Evolutionary conservation across 2,329 filamentous ascomycete species (phyloP).

Genomic region (Septoria linicola): DNA sequence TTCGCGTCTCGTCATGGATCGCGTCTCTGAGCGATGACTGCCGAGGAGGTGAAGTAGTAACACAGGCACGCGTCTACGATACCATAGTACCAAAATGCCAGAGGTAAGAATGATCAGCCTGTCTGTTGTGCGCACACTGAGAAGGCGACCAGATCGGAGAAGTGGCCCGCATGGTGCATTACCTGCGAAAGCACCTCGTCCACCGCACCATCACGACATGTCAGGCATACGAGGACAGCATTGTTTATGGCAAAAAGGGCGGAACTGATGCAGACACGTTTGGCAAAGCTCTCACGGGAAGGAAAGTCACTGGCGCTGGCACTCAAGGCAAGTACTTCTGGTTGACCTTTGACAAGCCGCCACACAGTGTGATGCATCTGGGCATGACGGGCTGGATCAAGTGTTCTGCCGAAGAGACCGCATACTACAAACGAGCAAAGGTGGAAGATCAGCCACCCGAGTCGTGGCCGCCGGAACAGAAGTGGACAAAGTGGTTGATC

Average conservation of each 20-base stretch:
- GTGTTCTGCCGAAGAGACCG: constrained; percentile 73
- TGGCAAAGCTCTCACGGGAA: constrained; percentile 69
- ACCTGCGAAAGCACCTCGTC: constrained; percentile 76
- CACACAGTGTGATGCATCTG: constrained; percentile 67
- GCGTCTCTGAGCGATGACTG: too few relatives aligned
- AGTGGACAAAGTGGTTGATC: constrained; percentile 82
- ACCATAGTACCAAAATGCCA: constrained; percentile 17
- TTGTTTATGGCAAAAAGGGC: constrained; percentile 82
- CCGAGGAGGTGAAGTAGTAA: not conserved
- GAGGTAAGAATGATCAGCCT: too few relatives aligned
- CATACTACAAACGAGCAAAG: constrained; percentile 69
- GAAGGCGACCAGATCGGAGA: constrained; percentile 53
- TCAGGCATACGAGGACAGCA: constrained; percentile 72
- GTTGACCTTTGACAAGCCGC: constrained; percentile 72
- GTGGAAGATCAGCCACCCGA: constrained; percentile 51
- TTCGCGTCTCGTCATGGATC: too few relatives aligned
- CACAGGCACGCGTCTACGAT: too few relatives aligned
- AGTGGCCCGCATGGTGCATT: constrained; percentile 83
- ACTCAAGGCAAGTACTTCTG: constrained; percentile 94
- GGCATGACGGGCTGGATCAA: constrained; percentile 76
- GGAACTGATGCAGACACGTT: constrained; percentile 77
- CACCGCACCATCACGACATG: constrained; percentile 74
- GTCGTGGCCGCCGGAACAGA: constrained; percentile 82
- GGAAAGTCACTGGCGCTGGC: constrained; percentile 67
- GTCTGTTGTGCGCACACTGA: too few relatives aligned